Evolutionary conservation across 306 rosid genomes (phyloP).

Genomic region (Quercus ilex): DNA sequence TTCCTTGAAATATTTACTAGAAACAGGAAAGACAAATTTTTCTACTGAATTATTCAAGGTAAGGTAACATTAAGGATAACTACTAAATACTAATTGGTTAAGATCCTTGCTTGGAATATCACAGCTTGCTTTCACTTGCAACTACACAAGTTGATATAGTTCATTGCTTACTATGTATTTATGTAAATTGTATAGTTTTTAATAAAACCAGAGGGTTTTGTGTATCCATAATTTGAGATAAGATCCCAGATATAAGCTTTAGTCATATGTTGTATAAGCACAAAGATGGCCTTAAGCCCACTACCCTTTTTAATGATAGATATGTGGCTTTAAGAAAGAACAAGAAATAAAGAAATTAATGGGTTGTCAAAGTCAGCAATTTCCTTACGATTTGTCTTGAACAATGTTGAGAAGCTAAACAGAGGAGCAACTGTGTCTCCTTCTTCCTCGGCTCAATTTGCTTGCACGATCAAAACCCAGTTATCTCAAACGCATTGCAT

Average conservation of each 20-base stretch:
- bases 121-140: background rate
- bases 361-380: constrained; percentile 15
- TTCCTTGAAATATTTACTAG: background rate
- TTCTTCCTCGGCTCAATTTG: too few species aligned
- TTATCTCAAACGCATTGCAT: too few species aligned
- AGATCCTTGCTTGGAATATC: background rate
- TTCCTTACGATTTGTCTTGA: constrained; percentile 84
- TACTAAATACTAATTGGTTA: background rate
- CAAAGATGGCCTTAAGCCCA: background rate
- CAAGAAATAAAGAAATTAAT: constrained; percentile 10
- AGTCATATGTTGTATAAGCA: background rate
- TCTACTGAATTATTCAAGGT: background rate
- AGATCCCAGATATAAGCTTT: background rate
- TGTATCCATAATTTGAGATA: background rate
- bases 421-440: too few species aligned
- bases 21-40: background rate
- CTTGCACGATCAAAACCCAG: too few species aligned
- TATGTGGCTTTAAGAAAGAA: background rate
- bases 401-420: constrained; percentile 96
- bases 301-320: background rate
- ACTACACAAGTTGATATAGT: background rate
- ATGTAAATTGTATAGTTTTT: background rate
- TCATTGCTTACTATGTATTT: background rate
- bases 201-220: background rate
- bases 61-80: background rate